Base-by-base conservation (phyloP, 2,329 filamentous ascomycete species). In the Fusarium sp. region DNA sequence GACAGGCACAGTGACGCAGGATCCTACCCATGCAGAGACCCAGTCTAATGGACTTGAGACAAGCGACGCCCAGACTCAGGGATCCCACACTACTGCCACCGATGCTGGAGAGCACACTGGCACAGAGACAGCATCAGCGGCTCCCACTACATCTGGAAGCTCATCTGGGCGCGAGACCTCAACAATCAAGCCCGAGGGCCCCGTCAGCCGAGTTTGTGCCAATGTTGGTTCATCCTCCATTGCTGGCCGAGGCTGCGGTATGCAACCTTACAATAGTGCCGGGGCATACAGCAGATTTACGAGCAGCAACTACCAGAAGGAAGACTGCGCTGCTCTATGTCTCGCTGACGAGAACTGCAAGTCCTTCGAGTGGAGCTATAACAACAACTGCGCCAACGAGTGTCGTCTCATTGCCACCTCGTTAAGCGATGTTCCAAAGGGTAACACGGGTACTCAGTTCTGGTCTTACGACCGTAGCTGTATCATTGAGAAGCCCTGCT, bases 341-440 rank as follows among this genome's bases (percentile, higher is more conserved):
- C 57, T 60, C 8, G 57, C 57, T 1, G 57, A 60, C 3, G 22
- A 57, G 28, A 60, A 60, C 2, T 60, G 57, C 2, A 34, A 39
- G 6, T 60, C 57, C 3, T 60, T 60, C 5, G 57, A 60, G 15
- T 60, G 57, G 57, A 42, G 51, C 22, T 60, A 60, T 9, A 22
- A 28, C 0, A 31, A 46, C 11, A 47, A 47, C 22, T 60, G 57
- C 3, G 42, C 42, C 8, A 60, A 60, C 15, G 57, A 60, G 1
- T 60, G 57, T 1, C 57, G 57, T 4, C 57, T 60, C 4, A 60
- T 60, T 5, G 34, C 57, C 2, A 26, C 26, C 2, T 4, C 22
- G 2, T 34, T 60, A 15, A 60, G 57, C 1, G 34, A 60, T 2
- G 52, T 60, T 3, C 42, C 42, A 0, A 28, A 46, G 0, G 57